Percentiles rank a stretch among this genome's conserved stretches.
Evolutionary conservation across 306 rosid species (phyloP).

Genomic region (Vicia villosa): DNA sequence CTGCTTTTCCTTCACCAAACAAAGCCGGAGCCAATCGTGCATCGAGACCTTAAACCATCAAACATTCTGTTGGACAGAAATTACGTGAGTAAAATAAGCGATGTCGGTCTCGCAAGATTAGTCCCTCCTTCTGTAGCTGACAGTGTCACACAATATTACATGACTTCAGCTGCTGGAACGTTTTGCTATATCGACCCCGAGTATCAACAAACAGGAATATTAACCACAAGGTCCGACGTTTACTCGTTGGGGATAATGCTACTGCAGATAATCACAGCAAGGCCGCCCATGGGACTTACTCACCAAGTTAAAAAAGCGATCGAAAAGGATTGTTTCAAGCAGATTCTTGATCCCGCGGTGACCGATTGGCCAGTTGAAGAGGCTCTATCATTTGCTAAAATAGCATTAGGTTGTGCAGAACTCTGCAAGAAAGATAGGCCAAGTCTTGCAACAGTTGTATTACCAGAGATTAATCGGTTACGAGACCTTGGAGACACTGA

Average conservation of each 20-base stretch:
- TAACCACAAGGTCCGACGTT: slow-evolving; percentile 82
- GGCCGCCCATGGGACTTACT: slow-evolving; percentile 83
- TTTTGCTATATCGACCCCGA: slow-evolving; percentile 98
- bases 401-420: slow-evolving; percentile 76
- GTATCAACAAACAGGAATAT: slow-evolving; percentile 84
- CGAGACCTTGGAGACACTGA: slow-evolving; percentile 51
- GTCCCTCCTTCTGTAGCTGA: slow-evolving; percentile 83
- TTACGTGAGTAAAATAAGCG: slow-evolving; percentile 82
- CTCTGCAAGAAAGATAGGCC: slow-evolving; percentile 92
- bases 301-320: slow-evolving; percentile 80
- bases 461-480: slow-evolving; percentile 82
- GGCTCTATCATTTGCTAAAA: slow-evolving; percentile 64
- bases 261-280: slow-evolving; percentile 87
- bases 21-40: slow-evolving; percentile 95
- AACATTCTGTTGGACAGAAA: slow-evolving; percentile 85
- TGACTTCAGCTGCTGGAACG: slow-evolving; percentile 98
- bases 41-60: slow-evolving; percentile 92
- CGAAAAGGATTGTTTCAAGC: slow-evolving; percentile 55
- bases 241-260: slow-evolving; percentile 86
- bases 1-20: slow-evolving; percentile 94
- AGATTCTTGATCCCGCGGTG: slow-evolving; percentile 70
- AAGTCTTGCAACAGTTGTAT: slow-evolving; percentile 63
- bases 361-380: slow-evolving; percentile 88
- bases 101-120: slow-evolving; percentile 85
- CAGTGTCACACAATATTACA: slow-evolving; percentile 72